Conservation (phyloP, 1,284 basidiomycete species). For the Pisolithus thermaeus region DNA sequence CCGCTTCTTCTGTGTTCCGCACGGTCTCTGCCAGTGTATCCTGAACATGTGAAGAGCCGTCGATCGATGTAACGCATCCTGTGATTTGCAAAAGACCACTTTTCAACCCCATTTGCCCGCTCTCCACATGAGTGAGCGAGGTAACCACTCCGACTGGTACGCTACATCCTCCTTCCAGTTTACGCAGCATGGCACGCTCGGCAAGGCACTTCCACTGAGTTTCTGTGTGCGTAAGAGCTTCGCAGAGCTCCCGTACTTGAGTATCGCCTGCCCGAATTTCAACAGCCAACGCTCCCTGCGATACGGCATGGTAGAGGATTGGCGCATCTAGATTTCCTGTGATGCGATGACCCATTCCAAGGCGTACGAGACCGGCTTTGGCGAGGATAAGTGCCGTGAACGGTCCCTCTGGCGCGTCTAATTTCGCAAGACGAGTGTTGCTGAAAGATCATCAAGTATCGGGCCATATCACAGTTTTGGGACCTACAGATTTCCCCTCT, state of each 20-base stretch:
- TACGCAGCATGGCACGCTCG: constrained; percentile 82
- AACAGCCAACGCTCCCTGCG: constrained; percentile 88
- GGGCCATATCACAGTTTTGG: neutral
- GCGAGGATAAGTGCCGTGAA: constrained; percentile 92
- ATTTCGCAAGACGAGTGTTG: constrained; percentile 86
- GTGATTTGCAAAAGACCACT: constrained; percentile 51
- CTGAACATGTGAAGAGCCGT: constrained; percentile 68
- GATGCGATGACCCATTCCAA: constrained; percentile 74
- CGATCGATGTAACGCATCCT: constrained; percentile 77
- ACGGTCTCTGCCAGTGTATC: constrained; percentile 56
- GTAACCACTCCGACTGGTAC: constrained; percentile 91
- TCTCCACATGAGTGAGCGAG: constrained; percentile 27
- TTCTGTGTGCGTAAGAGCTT: constrained; percentile 64
- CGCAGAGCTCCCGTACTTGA: constrained; percentile 56
- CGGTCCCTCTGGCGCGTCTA: constrained; percentile 81
- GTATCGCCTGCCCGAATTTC: constrained; percentile 78
- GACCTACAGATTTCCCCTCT: constrained; percentile 76
- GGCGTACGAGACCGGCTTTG: constrained; percentile 86
- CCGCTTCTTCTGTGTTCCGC: constrained; percentile 53
- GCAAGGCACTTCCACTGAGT: constrained; percentile 75
- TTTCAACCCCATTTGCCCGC: constrained; percentile 24
- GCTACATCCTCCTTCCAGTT: constrained; percentile 94
- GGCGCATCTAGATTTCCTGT: constrained; percentile 75
- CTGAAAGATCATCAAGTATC: constrained; percentile 32
- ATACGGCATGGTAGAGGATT: constrained; percentile 83